Base-by-base conservation (phyloP, 2,329 filamentous ascomycete genomes). In the Exophiala aquamarina region DNA sequence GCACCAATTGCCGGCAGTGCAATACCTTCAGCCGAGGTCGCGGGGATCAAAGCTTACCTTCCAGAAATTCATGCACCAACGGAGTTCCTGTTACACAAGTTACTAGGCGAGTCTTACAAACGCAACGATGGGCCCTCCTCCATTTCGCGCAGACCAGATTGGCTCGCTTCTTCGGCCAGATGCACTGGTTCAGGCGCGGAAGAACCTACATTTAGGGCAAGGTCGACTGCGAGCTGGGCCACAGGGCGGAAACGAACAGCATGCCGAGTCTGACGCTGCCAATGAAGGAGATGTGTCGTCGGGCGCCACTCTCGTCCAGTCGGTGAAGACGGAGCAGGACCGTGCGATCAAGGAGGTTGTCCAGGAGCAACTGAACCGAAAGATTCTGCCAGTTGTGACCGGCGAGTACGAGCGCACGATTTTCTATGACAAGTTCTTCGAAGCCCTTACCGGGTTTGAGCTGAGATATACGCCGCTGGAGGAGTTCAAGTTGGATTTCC, bases 141-240 rank as follows among this genome's bases (percentile, higher is more conserved):
- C 50, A 2, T 61, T 60, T 33, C 50, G 54, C 15, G 63, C 59
- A 15, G 59, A 62, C 32, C 60, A 62, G 15, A 50, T 62, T 13
- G 60, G 59, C 9, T 62, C 60, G 14, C 49, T 62, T 1, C 49
- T 62, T 13, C 54, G 59, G 8, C 58, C 60, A 1, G 42, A 52
- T 13, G 47, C 50, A 5, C 50, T 62, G 1, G 36, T 61, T 8
- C 50, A 56, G 9, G 49, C 49, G 8, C 54, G 55, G 10, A 42
- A 47, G 11, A 54, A 51, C 17, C 48, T 45, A 20, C 48, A 45
- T 13, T 37, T 49, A 14, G 34, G 37, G 23, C 17, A 21, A 23
- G 19, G 36, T n/a, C 28, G 29, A 26, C 38, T 47, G n/a, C 44
- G 44, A n/a, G 15, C n/a, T 18, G 44, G 37, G 14, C 32, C 32